phyloP scores from a whole-genome alignment of 2,329 filamentous ascomycete species.

The Diaporthe ampelina region DNA sequence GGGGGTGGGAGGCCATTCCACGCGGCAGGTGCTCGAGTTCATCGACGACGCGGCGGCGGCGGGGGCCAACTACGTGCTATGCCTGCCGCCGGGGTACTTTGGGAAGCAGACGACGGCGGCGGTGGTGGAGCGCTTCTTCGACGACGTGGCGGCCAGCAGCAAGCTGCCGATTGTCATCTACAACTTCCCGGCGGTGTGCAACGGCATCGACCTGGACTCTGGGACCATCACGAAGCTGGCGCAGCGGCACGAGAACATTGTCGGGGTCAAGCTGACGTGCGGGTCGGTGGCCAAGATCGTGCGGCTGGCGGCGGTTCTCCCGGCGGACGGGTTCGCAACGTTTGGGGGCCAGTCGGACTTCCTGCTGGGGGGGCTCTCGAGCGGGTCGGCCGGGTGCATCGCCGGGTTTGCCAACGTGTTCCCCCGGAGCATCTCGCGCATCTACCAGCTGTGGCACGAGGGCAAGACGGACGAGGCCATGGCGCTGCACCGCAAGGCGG shows the following conservation, averaged over 20 bases:
- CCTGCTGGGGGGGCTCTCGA: conserved; percentile 71
- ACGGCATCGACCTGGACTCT: conserved; percentile 77
- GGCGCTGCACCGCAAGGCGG: conserved; percentile 71
- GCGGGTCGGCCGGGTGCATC: conserved; percentile 72
- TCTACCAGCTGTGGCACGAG: conserved; percentile 73
- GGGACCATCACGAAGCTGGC: conserved; percentile 70
- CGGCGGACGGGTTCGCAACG: conserved; percentile 71
- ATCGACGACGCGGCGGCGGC: conserved; percentile 70
- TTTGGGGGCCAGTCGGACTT: conserved; percentile 83
- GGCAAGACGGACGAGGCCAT: conserved; percentile 72
- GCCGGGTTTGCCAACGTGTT: conserved; percentile 75
- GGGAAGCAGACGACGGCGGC: conserved; percentile 71
- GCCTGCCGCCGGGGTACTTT: conserved; percentile 76
- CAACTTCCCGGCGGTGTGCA: conserved; percentile 78
- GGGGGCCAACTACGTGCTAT: conserved; percentile 72
- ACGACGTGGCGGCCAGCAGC: conserved; percentile 65
- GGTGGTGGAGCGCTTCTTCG: conserved; percentile 72
- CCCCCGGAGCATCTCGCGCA: conserved; percentile 67
- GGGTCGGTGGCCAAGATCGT: conserved; percentile 77
- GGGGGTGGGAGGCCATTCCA: conserved; percentile 75
- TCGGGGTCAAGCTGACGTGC: conserved; percentile 77
- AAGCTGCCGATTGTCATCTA: conserved; percentile 74
- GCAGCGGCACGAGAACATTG: conserved; percentile 64
- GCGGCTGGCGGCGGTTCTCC: conserved; percentile 66
- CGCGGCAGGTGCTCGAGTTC: conserved; percentile 72